Percentiles rank a stretch among this genome's conserved stretches.
phyloP scores from a whole-genome alignment of 2,329 filamentous ascomycete genomes.

The Penicillium psychrosexuale region DNA sequence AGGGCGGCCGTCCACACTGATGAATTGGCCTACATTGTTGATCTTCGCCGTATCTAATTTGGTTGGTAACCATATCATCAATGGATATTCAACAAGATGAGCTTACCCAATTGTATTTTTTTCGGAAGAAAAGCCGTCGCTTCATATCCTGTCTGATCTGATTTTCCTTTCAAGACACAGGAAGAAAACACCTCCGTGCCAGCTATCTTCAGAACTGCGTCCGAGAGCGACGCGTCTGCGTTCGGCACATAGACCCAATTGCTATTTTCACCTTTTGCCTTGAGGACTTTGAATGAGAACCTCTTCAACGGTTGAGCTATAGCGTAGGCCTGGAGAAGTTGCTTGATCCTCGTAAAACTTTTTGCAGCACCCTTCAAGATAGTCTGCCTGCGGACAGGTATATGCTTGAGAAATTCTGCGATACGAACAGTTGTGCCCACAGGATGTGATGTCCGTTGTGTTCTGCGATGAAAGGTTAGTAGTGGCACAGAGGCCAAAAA shows the following conservation, averaged over 20 bases:
- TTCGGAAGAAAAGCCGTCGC: slow-evolving; percentile 52
- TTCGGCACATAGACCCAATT: slow-evolving; percentile 63
- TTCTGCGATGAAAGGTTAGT: slow-evolving; percentile 16
- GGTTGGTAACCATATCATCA: slow-evolving; percentile 21
- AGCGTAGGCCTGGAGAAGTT: slow-evolving; percentile 57
- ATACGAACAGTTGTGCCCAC: slow-evolving; percentile 61
- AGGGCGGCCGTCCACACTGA: slow-evolving; percentile 58
- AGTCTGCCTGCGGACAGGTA: slow-evolving; percentile 60
- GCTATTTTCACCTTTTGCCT: slow-evolving; percentile 58
- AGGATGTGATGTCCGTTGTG: slow-evolving; percentile 51
- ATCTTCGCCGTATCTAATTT: slow-evolving; percentile 37
- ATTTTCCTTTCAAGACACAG: slow-evolving; percentile 38
- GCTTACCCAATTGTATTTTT: slow-evolving; percentile 39
- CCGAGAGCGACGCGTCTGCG: slow-evolving; percentile 44
- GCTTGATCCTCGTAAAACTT: slow-evolving; percentile 51
- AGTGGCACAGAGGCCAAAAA: background rate
- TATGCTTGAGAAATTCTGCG: slow-evolving; percentile 53
- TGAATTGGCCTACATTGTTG: slow-evolving; percentile 45
- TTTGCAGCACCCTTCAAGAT: slow-evolving; percentile 52
- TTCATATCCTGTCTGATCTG: slow-evolving; percentile 34
- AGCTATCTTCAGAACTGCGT: slow-evolving; percentile 56
- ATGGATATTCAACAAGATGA: background rate
- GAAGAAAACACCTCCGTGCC: slow-evolving; percentile 54
- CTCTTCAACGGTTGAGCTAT: slow-evolving; percentile 56
- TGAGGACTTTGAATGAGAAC: slow-evolving; percentile 54